Percentiles rank a stretch among this genome's conserved stretches.
Evolutionary conservation across 177 flowering plant genomes (phyloP).

Genomic region (Vitis hybrid): DNA sequence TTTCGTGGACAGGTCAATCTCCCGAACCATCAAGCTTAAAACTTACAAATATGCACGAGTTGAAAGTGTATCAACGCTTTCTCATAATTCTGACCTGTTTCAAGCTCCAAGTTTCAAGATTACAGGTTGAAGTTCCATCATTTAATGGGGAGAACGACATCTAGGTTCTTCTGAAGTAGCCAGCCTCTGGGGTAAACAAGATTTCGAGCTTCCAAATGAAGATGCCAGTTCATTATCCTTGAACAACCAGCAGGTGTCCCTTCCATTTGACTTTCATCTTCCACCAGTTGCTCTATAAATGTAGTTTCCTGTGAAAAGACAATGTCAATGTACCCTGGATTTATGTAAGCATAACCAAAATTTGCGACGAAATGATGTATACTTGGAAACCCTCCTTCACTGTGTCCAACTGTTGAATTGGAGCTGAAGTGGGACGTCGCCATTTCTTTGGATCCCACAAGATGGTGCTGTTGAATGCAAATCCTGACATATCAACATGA

Average conservation of each 20-base stretch:
- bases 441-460: conserved; percentile 95
- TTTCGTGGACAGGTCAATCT: not conserved
- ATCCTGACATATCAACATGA: conserved; percentile 99
- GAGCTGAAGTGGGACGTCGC: conserved; percentile 57
- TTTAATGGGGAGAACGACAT: conserved; percentile 36
- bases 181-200: conserved; percentile 76
- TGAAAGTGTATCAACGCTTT: not conserved
- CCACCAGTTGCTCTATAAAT: conserved; percentile 88
- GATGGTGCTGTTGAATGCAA: conserved; percentile 97
- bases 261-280: conserved; percentile 97
- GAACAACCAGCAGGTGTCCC: conserved; percentile 63
- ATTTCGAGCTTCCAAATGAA: conserved; percentile 66
- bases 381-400: conserved; percentile 98
- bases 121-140: conserved; percentile 14
- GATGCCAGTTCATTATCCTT: conserved; percentile 87
- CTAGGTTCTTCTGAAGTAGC: conserved; percentile 72
- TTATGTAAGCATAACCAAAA: not conserved
- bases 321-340: not conserved
- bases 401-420: conserved; percentile 78
- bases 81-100: conserved; percentile 25
- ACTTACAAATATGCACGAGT: not conserved
- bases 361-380: conserved; percentile 7
- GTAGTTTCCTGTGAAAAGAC: conserved; percentile 68
- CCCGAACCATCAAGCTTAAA: not conserved
- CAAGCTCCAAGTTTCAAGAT: conserved; percentile 7